A percentile compares a stretch with the other conserved stretches of the same genome.
These are phyloP conservation scores for Mucor racemosus DNA, from an alignment of 371 early-diverging fungal genomes.

Conservation along the genomic window DNA sequence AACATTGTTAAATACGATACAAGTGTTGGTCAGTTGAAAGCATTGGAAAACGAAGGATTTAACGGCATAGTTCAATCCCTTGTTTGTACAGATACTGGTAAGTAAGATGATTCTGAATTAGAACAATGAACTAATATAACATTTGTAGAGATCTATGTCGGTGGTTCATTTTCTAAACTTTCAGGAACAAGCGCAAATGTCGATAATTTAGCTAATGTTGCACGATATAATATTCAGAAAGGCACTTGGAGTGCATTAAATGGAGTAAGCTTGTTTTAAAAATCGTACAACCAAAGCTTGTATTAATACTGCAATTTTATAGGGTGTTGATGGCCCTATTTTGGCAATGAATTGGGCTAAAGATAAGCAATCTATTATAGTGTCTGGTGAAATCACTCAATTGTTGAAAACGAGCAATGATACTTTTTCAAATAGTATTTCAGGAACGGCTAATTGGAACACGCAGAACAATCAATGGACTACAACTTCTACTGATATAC, in stretches of 20 bases:
- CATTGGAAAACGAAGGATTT: conserved; percentile 27
- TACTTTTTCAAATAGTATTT: not conserved
- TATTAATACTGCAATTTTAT: not conserved
- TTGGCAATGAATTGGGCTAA: conserved; percentile 16
- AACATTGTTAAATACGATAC: conserved; percentile 37
- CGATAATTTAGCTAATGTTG: conserved; percentile 29
- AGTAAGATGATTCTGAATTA: not conserved
- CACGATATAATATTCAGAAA: conserved; percentile 22
- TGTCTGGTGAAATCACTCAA: conserved; percentile 40
- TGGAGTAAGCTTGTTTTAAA: conserved; percentile 18
- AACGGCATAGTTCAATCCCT: conserved; percentile 33
- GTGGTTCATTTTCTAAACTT: conserved; percentile 38
- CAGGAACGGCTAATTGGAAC: conserved; percentile 47
- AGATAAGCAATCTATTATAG: conserved; percentile 19
- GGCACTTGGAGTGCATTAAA: conserved; percentile 34
- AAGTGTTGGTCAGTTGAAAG: conserved; percentile 16
- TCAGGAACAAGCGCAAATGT: not conserved
- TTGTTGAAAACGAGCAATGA: conserved; percentile 7
- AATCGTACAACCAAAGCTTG: not conserved
- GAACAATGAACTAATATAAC: not conserved
- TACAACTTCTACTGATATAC: conserved; percentile 9
- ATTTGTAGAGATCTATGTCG: conserved; percentile 37
- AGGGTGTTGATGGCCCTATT: conserved; percentile 46
- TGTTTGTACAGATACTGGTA: conserved; percentile 21
- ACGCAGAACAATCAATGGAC: conserved; percentile 18